These are phyloP conservation scores for Arthrobotrys entomopaga DNA, from an alignment of 2,329 filamentous ascomycete species.

Conservation along the genomic window DNA sequence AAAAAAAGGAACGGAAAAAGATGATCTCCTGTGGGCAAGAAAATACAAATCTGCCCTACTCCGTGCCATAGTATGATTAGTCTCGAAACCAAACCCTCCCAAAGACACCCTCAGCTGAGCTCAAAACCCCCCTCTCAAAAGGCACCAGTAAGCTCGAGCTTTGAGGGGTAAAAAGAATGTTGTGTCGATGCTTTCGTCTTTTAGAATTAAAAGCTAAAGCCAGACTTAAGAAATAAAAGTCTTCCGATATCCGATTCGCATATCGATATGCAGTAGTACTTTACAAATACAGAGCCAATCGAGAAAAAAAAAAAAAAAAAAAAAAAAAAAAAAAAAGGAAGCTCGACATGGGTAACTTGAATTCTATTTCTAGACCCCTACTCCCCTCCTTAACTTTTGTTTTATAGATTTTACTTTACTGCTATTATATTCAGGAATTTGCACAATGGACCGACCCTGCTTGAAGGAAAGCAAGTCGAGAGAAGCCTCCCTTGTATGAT, in stretches of 20 bases:
- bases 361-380: constrained; percentile 7
- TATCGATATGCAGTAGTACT: constrained; percentile 44
- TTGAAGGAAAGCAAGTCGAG: not conserved
- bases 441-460: not conserved
- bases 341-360: constrained; percentile 6
- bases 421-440: not conserved
- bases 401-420: not conserved
- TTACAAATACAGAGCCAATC: constrained; percentile 12
- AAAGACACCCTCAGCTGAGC: not conserved
- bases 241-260: not conserved
- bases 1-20: not conserved
- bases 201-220: too few relatives aligned
- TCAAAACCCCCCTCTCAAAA: constrained; percentile 11
- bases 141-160: constrained; percentile 6
- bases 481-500: not conserved
- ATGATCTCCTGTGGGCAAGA: not conserved
- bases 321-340: constrained; percentile 1
- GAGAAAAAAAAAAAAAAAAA: not conserved
- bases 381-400: too few relatives aligned
- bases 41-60: not conserved
- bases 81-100: too few relatives aligned
- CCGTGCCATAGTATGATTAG: too few relatives aligned
- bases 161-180: not conserved
- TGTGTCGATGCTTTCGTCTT: not conserved
- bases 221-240: too few relatives aligned